Percentiles rank a stretch among this genome's conserved stretches.
phyloP scores from a whole-genome alignment of 345 rosid genomes.

The Trapa bicornis region DNA sequence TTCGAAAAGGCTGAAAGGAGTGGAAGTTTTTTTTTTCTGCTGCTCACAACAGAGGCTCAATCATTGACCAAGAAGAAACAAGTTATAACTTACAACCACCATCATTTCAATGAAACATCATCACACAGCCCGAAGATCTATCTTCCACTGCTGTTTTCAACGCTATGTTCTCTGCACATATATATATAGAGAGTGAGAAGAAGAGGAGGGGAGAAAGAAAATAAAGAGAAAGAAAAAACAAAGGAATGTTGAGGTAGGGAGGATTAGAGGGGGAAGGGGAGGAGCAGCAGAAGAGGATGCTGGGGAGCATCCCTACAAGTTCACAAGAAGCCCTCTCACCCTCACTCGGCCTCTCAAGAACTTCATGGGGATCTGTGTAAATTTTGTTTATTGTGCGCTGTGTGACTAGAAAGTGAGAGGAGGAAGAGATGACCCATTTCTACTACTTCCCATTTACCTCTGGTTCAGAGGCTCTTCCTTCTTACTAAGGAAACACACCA shows the following conservation, averaged over 20 bases:
- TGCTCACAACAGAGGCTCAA: no score
- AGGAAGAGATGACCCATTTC: conserved; percentile 3
- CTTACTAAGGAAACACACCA: neutral
- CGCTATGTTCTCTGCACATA: neutral
- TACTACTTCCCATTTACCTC: neutral
- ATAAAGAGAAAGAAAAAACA: no score
- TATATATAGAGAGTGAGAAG: neutral
- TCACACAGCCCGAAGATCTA: no score
- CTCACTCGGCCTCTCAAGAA: conserved; percentile 1
- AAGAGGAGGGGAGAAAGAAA: no score
- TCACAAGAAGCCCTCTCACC: conserved; percentile 17
- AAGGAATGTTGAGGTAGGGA: no score
- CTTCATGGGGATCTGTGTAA: conserved; percentile 11
- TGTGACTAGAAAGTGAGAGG: conserved; percentile 2
- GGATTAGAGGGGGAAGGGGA: conserved; percentile 25
- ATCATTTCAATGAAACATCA: neutral
- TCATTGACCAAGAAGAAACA: no score
- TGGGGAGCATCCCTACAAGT: conserved; percentile 44
- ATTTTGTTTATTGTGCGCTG: neutral
- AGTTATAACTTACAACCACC: neutral
- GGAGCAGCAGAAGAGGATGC: conserved; percentile 34
- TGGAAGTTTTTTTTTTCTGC: no score
- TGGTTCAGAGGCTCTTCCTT: neutral
- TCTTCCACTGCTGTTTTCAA: no score
- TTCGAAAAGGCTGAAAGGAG: no score